These are phyloP conservation scores for Ustilago vetiveriae DNA, from an alignment of 1,284 basidiomycete genomes.

Conservation along the genomic window DNA sequence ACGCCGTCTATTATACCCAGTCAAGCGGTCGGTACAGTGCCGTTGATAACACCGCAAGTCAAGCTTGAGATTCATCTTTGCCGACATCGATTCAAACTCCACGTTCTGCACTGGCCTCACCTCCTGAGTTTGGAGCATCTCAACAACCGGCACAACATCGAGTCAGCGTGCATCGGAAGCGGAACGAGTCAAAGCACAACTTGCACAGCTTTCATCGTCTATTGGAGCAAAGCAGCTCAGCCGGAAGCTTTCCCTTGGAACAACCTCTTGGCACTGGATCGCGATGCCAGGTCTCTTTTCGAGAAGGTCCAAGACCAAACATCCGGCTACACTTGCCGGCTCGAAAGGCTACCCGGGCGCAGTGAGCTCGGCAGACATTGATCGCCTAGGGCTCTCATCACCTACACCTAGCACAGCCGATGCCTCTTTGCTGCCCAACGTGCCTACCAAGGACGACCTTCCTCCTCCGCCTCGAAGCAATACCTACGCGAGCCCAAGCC, in stretches of 20 bases:
- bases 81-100: no score
- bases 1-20: no score
- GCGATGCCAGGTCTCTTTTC: slow-evolving; percentile 47
- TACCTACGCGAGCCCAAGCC: no score
- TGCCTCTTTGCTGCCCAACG: slow-evolving; percentile 27
- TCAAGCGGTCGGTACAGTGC: no score
- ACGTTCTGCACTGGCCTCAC: no score
- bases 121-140: no score
- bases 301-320: slow-evolving; percentile 22
- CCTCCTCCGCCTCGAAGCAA: slow-evolving; percentile 19
- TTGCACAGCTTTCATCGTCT: no score
- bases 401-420: slow-evolving; percentile 44
- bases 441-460: slow-evolving; percentile 43
- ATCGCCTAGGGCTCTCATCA: slow-evolving; percentile 28
- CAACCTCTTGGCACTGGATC: slow-evolving; percentile 3
- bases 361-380: slow-evolving; percentile 37
- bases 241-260: not conserved
- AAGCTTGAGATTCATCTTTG: no score
- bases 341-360: slow-evolving; percentile 19
- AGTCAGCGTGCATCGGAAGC: no score
- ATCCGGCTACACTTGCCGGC: not conserved
- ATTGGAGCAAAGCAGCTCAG: not conserved
- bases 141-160: no score
- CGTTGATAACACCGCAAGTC: no score
- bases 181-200: no score